Percentiles rank a stretch among this genome's conserved stretches.
phyloP scores from a whole-genome alignment of 2,329 filamentous ascomycete species.

The Ascochyta clinopodiicola region DNA sequence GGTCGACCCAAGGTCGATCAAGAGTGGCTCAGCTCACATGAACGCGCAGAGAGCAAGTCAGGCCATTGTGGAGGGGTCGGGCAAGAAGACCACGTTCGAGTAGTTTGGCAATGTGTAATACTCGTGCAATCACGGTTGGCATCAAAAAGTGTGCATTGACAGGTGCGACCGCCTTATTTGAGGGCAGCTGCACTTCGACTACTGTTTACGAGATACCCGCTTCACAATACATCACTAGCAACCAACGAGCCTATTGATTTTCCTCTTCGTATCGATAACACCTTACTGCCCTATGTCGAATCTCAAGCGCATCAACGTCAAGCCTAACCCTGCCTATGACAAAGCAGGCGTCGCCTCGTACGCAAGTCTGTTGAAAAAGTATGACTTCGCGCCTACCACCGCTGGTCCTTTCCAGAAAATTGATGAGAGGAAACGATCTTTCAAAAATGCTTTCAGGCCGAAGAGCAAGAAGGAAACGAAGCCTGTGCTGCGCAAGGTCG shows the following conservation, averaged over 20 bases:
- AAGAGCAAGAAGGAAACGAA: conserved; percentile 55
- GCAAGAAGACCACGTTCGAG: conserved; percentile 84
- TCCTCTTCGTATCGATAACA: background rate
- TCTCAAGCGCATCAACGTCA: conserved; percentile 32
- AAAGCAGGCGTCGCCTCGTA: conserved; percentile 66
- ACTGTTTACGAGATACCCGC: conserved; percentile 15
- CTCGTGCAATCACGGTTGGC: background rate
- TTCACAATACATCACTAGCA: conserved; percentile 1
- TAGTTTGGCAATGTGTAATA: conserved; percentile 16
- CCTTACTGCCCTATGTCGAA: conserved; percentile 14
- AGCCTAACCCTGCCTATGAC: conserved; percentile 34
- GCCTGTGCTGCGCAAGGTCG: conserved; percentile 52
- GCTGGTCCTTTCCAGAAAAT: conserved; percentile 66
- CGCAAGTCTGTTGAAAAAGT: conserved; percentile 66
- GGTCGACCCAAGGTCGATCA: conserved; percentile 54
- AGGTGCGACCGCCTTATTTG: conserved; percentile 2
- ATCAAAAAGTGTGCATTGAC: background rate
- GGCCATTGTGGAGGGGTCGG: conserved; percentile 77
- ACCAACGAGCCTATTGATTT: conserved; percentile 4
- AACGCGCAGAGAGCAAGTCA: conserved; percentile 71
- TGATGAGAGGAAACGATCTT: conserved; percentile 48
- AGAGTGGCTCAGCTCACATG: conserved; percentile 53
- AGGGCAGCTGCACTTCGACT: conserved; percentile 4
- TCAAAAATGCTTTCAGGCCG: conserved; percentile 46
- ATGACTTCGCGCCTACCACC: conserved; percentile 66